These are phyloP conservation scores for Aspergillus ochraceoroseus DNA, from an alignment of 2,329 filamentous ascomycete species.

Conservation along the genomic window DNA sequence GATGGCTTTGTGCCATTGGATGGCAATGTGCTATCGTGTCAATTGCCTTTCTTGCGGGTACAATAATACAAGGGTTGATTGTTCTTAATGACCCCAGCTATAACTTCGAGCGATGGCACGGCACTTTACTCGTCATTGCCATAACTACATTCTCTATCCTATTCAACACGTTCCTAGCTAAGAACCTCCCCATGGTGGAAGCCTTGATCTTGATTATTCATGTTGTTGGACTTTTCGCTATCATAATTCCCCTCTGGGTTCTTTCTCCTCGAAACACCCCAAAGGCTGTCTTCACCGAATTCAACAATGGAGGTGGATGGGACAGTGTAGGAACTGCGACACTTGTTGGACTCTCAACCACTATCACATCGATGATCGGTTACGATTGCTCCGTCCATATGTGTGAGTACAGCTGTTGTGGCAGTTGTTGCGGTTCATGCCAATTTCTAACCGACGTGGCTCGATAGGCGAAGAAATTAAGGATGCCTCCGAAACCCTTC, in stretches of 20 bases:
- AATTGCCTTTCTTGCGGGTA: slow-evolving; percentile 44
- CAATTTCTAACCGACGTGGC: slow-evolving; percentile 8
- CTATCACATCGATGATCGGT: slow-evolving; percentile 41
- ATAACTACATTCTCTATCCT: slow-evolving; percentile 39
- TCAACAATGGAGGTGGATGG: slow-evolving; percentile 44
- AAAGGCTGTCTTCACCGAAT: slow-evolving; percentile 39
- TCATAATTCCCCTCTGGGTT: slow-evolving; percentile 44
- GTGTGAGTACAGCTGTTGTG: slow-evolving; percentile 33
- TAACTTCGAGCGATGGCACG: slow-evolving; percentile 42
- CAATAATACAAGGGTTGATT: slow-evolving; percentile 45
- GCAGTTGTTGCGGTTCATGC: neutral
- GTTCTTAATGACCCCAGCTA: slow-evolving; percentile 44
- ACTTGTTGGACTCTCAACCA: slow-evolving; percentile 40
- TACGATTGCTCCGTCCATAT: slow-evolving; percentile 46
- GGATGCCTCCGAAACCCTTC: slow-evolving; percentile 49
- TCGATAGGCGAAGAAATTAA: slow-evolving; percentile 39
- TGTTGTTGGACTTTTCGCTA: slow-evolving; percentile 41
- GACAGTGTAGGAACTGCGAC: slow-evolving; percentile 35
- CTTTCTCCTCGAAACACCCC: slow-evolving; percentile 38
- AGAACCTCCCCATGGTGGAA: slow-evolving; percentile 40
- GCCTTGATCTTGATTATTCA: slow-evolving; percentile 42
- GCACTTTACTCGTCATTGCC: slow-evolving; percentile 42
- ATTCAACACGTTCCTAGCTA: slow-evolving; percentile 42
- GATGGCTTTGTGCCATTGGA: slow-evolving; percentile 43
- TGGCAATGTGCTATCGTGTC: slow-evolving; percentile 47